Evolutionary conservation across 805 yeast genomes (phyloP), one percentile per base, ranked within the genome.

Genomic region (Clavispora vitiphila): DNA sequence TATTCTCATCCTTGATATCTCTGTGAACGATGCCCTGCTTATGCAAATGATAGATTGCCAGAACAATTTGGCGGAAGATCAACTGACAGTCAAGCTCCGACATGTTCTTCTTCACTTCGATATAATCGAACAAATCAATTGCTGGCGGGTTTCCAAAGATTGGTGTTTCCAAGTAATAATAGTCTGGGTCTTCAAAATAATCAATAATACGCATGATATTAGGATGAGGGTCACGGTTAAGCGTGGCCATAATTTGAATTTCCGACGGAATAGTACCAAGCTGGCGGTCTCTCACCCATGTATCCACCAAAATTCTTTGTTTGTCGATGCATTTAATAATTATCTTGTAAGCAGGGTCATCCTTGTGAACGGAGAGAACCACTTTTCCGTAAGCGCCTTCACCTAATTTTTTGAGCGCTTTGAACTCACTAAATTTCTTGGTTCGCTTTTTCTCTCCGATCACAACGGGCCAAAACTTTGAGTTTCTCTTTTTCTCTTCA

Each of bases 341-440:
- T 31, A 88, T 83, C 46, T 72, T 76, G 58, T 86, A 82, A 2
- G 64, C 63, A 0, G 77, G 73, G 51, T 85, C 88, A 21, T 73
- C 69, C 35, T 74, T 77, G 55, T 83, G 85, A 58, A 76, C 76
- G 4, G 86, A 93, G 19, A 87, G 71, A 20, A 87, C 83, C 15
- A 93, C 99, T 57, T 87, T 86, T 10, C 99, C 99, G 57, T 93
- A 93, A 0, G 98, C 96, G 29, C 99, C 99, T 60, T 86, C 91
- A 1, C 99, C 99, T 80, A 93, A 78, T 47, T 81, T 78, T 58
- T 86, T 84, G 34, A 88, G 35, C 1, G 86, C 75, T 1, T 67
- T 62, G 53, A 87, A 93, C 58, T 89, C 96, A 0, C 73, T 60
- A 48, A 87, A 75, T 46, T 79, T 77, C 58, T 86, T 86, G 16